phyloP scores from a whole-genome alignment of 148 eudicot genomes.

The Polygonum aviculare region DNA sequence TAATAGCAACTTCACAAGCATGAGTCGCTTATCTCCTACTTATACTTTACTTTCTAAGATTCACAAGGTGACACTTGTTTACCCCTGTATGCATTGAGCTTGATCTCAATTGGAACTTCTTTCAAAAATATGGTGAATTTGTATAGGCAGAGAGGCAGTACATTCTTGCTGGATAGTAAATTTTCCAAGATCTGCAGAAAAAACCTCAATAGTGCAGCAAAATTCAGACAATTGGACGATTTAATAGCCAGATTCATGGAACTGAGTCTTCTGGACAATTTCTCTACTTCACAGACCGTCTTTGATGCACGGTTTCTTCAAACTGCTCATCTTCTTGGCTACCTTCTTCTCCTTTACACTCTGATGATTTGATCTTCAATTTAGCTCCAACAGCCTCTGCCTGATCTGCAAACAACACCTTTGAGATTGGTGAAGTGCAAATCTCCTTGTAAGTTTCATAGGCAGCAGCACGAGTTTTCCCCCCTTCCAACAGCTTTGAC shows the following conservation, averaged over 20 bases:
- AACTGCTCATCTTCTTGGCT: slow-evolving; percentile 5
- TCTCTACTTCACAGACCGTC: background rate
- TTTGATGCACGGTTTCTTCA: slow-evolving; percentile 1
- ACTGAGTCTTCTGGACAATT: background rate
- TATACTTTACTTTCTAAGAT: background rate
- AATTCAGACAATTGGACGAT: background rate
- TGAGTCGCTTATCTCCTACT: background rate
- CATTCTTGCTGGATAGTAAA: background rate
- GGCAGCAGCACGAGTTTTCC: slow-evolving; percentile 54
- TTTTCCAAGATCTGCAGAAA: background rate
- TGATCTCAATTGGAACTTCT: background rate
- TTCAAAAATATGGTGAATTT: background rate
- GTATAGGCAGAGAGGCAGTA: background rate
- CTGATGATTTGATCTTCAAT: slow-evolving; percentile 30
- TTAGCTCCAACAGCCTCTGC: slow-evolving; percentile 49
- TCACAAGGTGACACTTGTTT: background rate
- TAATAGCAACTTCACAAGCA: background rate
- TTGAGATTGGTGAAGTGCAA: slow-evolving; percentile 62
- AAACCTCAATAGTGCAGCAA: background rate
- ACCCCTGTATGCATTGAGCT: background rate
- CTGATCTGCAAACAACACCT: slow-evolving; percentile 59
- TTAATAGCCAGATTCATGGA: background rate
- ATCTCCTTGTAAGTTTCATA: slow-evolving; percentile 72
- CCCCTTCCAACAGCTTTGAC: slow-evolving; percentile 63
- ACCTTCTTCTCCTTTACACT: background rate